Evolutionary conservation across 495 filamentous ascomycete species (phyloP), one percentile per base, ranked within the genome.

Genomic region (Trichoderma gamsii): DNA sequence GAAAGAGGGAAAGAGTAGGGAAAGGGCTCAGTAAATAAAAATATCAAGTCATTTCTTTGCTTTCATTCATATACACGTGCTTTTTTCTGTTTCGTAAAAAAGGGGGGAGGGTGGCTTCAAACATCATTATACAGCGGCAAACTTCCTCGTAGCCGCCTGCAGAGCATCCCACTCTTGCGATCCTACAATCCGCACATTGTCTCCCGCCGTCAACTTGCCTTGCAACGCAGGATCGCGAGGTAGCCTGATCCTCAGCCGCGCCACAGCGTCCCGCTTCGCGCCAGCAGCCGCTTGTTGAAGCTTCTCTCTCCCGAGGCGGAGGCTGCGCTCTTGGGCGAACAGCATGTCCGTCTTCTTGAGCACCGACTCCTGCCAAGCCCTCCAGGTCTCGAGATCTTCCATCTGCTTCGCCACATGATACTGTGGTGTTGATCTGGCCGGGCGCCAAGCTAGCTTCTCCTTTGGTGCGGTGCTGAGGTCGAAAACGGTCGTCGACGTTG

Each of bases 401-500:
- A 71, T 69, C 69, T 79, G 76, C 68, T 74, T 74, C 7, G 79
- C 80, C 18, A 76, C 77, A 38, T 80, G 78, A 71, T 77, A 84
- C 68, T 76, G 76, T 44, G 76, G 80, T 51, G 80, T 84, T 64
- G 56, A 75, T 73, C 69, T 76, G 23, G 79, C 82, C 29, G 77
- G 83, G 67, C 73, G 77, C 83, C 77, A 85, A 59, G 73, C 78
- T 67, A 77, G 61, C 71, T 84, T 86, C 68, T 88, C 86, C 70
- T 79, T 75, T 5, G 80, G 79, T 64, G 78, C 75, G 69, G 76
- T 51, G 12, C 69, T 72, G 32, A 89, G 74, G 67, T 90, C 87
- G 69, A 81, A 86, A 15, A 91, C 73, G 64, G 78, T 82, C 1
- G 88, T 85, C 1, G 82, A 79, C 29, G 84, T 82, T 2, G 87